Conservation (phyloP, 2,329 filamentous ascomycete species). For the Fusarium agapanthi region DNA sequence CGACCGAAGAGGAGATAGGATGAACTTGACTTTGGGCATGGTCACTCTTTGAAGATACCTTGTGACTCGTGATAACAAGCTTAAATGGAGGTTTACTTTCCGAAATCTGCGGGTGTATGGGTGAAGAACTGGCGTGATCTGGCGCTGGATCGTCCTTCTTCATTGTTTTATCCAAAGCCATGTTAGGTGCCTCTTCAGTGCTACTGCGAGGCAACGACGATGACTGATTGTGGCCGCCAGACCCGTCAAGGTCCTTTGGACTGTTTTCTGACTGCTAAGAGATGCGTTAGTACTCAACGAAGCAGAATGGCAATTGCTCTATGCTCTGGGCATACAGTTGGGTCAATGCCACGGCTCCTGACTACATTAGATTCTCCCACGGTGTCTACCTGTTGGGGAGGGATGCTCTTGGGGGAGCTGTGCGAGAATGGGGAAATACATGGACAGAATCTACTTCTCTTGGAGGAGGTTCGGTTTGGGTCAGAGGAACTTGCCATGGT, state of each 20-base stretch:
- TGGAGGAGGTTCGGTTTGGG: not conserved
- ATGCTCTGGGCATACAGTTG: not conserved
- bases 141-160: not conserved
- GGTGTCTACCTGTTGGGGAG: not conserved
- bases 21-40: not conserved
- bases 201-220: not conserved
- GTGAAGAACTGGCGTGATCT: not conserved
- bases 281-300: not conserved
- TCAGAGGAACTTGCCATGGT: not conserved
- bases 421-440: not conserved
- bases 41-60: not conserved
- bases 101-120: no score
- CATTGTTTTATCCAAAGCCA: not conserved
- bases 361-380: no score
- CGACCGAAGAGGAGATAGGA: not conserved
- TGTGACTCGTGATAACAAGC: not conserved
- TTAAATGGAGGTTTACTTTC: not conserved
- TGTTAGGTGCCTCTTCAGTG: not conserved
- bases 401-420: not conserved
- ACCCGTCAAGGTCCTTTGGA: not conserved
- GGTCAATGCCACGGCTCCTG: not conserved
- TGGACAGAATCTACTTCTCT: not conserved
- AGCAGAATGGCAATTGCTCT: not conserved
- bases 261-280: not conserved
- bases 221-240: not conserved